Evolutionary conservation across 768 basidiomycete genomes (phyloP).

Genomic region (Tulasnella sp.): DNA sequence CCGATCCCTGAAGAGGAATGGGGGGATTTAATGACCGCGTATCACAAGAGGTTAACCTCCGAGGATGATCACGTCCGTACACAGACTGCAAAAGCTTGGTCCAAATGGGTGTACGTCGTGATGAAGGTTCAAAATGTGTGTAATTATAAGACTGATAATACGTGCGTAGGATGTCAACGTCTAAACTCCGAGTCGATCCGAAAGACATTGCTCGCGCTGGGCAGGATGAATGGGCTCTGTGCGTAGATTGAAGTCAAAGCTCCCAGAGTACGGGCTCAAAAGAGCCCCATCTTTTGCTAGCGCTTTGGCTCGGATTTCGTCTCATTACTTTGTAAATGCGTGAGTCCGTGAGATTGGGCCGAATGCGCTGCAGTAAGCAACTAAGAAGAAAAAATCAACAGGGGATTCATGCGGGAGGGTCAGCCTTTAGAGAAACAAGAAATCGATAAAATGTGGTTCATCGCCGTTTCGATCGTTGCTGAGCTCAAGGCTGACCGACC

Average conservation of each 20-base stretch:
- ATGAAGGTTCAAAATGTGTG: not conserved
- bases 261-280: not conserved
- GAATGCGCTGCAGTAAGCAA: conserved; percentile 39
- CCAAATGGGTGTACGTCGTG: conserved; percentile 77
- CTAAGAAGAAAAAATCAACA: conserved; percentile 33
- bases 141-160: not conserved
- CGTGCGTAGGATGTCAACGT: conserved; percentile 70
- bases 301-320: conserved; percentile 78
- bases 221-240: conserved; percentile 74
- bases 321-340: conserved; percentile 19
- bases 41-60: conserved; percentile 73
- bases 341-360: not conserved
- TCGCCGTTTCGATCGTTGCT: conserved; percentile 2
- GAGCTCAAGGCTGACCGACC: not conserved
- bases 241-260: conserved; percentile 31
- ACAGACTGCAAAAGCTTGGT: conserved; percentile 77
- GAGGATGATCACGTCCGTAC: conserved; percentile 61
- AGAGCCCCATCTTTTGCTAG: conserved; percentile 39
- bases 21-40: conserved; percentile 76
- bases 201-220: conserved; percentile 64
- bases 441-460: conserved; percentile 78
- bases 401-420: conserved; percentile 83
- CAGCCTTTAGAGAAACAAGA: conserved; percentile 78
- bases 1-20: conserved; percentile 78
- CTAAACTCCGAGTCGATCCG: conserved; percentile 65